Percentiles rank a stretch among this genome's conserved stretches.
Evolutionary conservation across 1,284 basidiomycete genomes (phyloP).

Genomic region (Malassezia obtusa): DNA sequence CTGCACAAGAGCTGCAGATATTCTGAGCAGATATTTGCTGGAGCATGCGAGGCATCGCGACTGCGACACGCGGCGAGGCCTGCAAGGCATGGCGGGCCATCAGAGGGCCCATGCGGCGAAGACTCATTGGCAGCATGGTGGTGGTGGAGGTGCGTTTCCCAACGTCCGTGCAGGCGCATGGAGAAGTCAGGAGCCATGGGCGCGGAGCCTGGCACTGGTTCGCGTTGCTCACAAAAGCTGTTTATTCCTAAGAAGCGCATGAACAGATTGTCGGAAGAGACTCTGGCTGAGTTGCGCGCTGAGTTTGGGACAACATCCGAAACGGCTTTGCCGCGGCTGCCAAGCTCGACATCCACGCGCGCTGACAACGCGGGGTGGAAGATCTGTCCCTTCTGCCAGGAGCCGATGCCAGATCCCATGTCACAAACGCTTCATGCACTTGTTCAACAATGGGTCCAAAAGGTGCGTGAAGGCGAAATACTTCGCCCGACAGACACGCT

Average conservation of each 20-base stretch:
- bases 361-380: too few relatives aligned
- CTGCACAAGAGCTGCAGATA: background rate
- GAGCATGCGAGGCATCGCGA: background rate
- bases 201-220: background rate
- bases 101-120: background rate
- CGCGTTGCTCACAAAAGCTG: background rate
- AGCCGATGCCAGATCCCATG: background rate
- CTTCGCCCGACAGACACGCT: constrained; percentile 16
- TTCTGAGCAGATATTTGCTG: background rate
- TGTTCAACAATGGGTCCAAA: constrained; percentile 7
- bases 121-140: background rate
- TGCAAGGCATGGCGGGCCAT: background rate
- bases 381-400: constrained; percentile 9
- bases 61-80: background rate
- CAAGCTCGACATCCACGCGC: too few relatives aligned
- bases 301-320: constrained; percentile 13
- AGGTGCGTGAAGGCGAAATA: background rate
- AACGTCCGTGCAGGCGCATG: background rate
- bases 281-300: constrained; percentile 6
- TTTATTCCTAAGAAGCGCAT: constrained; percentile 1
- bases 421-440: background rate
- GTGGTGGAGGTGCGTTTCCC: constrained; percentile 1
- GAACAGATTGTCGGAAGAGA: background rate
- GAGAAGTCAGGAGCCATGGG: background rate
- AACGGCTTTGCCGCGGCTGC: background rate